phyloP scores from a whole-genome alignment of 2,329 filamentous ascomycete species.

The Colletotrichum eremochloae region DNA sequence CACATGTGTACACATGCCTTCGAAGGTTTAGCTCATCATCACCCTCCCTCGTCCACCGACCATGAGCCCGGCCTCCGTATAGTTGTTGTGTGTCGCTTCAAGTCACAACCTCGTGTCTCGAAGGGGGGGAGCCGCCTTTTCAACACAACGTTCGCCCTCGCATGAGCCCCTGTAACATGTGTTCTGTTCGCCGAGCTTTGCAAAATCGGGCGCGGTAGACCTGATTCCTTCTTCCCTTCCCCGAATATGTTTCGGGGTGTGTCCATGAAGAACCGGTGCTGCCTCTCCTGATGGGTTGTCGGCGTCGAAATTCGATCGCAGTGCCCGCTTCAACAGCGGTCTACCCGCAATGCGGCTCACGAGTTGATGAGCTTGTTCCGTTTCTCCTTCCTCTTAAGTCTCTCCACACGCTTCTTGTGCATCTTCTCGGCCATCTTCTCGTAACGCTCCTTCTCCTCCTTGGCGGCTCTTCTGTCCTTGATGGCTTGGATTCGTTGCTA shows the following conservation, averaged over 20 bases:
- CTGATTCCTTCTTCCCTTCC: constrained; percentile 25
- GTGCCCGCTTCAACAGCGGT: constrained; percentile 16
- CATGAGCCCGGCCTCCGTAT: constrained; percentile 18
- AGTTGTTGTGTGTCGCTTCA: background rate
- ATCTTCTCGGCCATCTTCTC: constrained; percentile 97
- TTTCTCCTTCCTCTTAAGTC: constrained; percentile 95
- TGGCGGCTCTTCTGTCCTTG: constrained; percentile 86
- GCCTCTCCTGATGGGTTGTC: constrained; percentile 11
- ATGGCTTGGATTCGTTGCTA: constrained; percentile 84
- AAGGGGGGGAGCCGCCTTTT: background rate
- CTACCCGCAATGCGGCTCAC: constrained; percentile 53
- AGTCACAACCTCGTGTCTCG: background rate
- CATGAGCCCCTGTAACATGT: constrained; percentile 30
- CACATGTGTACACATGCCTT: background rate
- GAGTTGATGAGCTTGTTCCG: constrained; percentile 86
- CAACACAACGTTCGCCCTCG: constrained; percentile 29
- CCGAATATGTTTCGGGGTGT: constrained; percentile 31
- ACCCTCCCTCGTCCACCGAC: constrained; percentile 4
- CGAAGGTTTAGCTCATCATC: constrained; percentile 19
- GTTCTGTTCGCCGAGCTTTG: constrained; percentile 31
- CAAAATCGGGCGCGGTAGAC: constrained; percentile 23
- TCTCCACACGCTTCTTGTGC: constrained; percentile 94
- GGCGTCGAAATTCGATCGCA: constrained; percentile 20
- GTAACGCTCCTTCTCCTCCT: constrained; percentile 93
- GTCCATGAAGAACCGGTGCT: constrained; percentile 25